Evolutionary conservation across 2,329 filamentous ascomycete genomes (phyloP), one percentile per base, ranked within the genome.

Genomic region (Penicillium sp.): DNA sequence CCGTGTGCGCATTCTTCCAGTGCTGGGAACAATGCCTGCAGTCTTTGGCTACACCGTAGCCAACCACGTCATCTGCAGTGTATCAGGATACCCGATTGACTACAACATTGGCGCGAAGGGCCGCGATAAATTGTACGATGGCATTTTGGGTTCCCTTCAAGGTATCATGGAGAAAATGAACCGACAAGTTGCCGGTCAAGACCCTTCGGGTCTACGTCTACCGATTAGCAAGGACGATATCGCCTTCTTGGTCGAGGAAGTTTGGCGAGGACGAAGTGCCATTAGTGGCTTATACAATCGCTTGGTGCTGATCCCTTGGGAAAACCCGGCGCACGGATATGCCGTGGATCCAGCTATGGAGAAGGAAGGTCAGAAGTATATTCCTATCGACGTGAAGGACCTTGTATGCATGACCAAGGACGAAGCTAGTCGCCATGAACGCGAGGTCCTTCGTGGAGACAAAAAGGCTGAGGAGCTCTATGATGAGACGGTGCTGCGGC

Each of bases 21-120:
- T 99, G 0, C 77, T 99, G 3, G 94, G 94, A 1, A 99, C 94
- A 0, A 97, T 99, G 92, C 94, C 94, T 0, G 93, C 94, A 2
- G 87, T 97, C 1, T 99, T 99, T 70, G 94, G 94, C 7, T 89
- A 97, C 49, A 89, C 88, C 0, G 84, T 90, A 7, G 94, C 94
- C 3, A 99, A 97, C 72, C 91, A 97, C 68, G 85, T 97, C 53
- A 93, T 99, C 59, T 81, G 96, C 49, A 84, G 85, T 51, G 83
- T 97, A 40, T 74, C 81, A 58, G 89, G 86, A 7, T 99, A 99
- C 65, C 94, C 94, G 0, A 72, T 72, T 42, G 83, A 88, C 41
- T 91, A 96, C 57, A 96, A 94, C 68, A 76, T 90, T 0, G 84
- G 87, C 0, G 85, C 84, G 46, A 97, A 97, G 71, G 85, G 85